Percentiles rank a stretch among this genome's conserved stretches.
phyloP scores from a whole-genome alignment of 2,329 filamentous ascomycete species.

The Alternaria arbusti region DNA sequence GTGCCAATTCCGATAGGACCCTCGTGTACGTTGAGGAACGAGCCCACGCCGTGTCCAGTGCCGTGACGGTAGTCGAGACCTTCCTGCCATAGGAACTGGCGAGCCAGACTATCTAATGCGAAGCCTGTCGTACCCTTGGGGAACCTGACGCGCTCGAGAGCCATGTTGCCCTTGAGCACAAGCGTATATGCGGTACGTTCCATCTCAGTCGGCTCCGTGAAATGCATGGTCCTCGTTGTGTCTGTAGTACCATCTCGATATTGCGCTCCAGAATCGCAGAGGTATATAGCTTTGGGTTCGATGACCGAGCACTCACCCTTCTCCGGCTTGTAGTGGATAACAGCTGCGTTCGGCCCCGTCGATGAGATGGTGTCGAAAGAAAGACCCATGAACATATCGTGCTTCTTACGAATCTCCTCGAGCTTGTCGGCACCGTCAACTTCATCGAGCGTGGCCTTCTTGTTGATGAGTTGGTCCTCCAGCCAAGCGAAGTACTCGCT shows the following conservation, averaged over 20 bases:
- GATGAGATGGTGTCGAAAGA: constrained; percentile 97
- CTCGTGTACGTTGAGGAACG: constrained; percentile 95
- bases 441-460: constrained; percentile 80
- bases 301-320: constrained; percentile 80
- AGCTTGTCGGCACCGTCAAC: constrained; percentile 92
- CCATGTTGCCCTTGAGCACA: constrained; percentile 93
- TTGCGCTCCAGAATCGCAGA: constrained; percentile 97
- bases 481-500: constrained; percentile 97
- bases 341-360: constrained; percentile 87
- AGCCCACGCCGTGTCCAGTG: constrained; percentile 94
- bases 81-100: constrained; percentile 91
- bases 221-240: constrained; percentile 91
- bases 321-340: constrained; percentile 94
- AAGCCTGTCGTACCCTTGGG: constrained; percentile 96
- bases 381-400: constrained; percentile 81
- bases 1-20: constrained; percentile 96
- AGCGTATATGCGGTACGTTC: constrained; percentile 92
- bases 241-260: constrained; percentile 96
- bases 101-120: constrained; percentile 84
- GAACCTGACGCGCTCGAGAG: constrained; percentile 83
- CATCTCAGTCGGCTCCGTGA: constrained; percentile 80
- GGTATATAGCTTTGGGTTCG: constrained; percentile 84
- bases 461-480: constrained; percentile 80
- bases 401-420: constrained; percentile 73
- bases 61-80: constrained; percentile 96